Base-by-base conservation (phyloP, 1,139 yeast genomes). In the Suhomyces chickasaworum region DNA sequence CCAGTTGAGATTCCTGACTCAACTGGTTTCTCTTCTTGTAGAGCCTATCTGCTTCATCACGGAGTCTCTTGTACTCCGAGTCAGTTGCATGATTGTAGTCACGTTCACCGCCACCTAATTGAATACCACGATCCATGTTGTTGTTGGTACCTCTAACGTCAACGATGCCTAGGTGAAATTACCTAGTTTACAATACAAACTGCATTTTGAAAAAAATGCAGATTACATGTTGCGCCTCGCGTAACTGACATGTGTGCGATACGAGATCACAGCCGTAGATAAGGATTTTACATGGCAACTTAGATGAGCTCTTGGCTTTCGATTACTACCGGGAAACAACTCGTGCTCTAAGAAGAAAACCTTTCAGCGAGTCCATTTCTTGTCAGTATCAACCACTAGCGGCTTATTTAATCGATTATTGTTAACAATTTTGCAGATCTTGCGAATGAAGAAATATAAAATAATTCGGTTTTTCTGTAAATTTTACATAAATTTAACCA, bases 61-160 rank as follows among this genome's bases (percentile, higher is more conserved):
- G 77, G 35, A 85, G 77, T 36, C 75, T 70, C 55, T 80, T 78
- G 65, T 89, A 91, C 59, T 83, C 76, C 3, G 68, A 59, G 64
- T 86, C 95, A 4, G 81, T 74, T 1, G 86, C 89, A 65, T 86
- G 95, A 63, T 86, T 86, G 58, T 85, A 85, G 60, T 84, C 91
- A 48, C 71, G 68, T 38, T 72, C 71, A 27, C 59, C 67, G 41
- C 63, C 68, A 21, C 65, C 67, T 40, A 72, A 61, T 45, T 65
- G 67, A n/a, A 61, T 69, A 1, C 77, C 77, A 60, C 75, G 66
- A 49, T 71, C 69, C 36, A 62, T 44, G 25, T 22, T 21, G 41
- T 37, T 16, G 37, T 21, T 21, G 7, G 13, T 34, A 15, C 21
- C 20, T 12, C 12, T 13, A 20, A 17, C 22, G 12, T 18, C 27